Evolutionary conservation across 2,329 filamentous ascomycete genomes (phyloP).

Genomic region (Torrubiella hemipterigena): DNA sequence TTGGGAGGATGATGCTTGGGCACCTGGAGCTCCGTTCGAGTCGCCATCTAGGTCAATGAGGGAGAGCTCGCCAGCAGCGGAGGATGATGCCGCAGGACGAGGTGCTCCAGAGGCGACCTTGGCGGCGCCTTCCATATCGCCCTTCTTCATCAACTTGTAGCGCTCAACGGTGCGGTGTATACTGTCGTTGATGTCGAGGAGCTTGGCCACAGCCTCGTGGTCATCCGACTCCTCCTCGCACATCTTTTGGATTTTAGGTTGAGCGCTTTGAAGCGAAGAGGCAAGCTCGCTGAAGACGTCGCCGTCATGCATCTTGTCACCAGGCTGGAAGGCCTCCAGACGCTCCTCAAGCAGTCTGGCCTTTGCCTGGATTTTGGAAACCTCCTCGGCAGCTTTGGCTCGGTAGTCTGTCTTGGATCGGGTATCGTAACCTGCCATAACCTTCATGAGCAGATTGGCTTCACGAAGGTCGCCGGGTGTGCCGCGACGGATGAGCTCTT

Average conservation of each 20-base stretch:
- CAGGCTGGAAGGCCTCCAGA: constrained; percentile 69
- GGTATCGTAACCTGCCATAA: constrained; percentile 97
- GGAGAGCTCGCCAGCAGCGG: constrained; percentile 60
- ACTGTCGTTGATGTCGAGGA: constrained; percentile 96
- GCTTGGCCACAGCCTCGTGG: constrained; percentile 85
- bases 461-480: constrained; percentile 90
- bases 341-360: constrained; percentile 86
- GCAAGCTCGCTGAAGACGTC: constrained; percentile 76
- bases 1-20: constrained; percentile 28
- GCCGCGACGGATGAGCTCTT: constrained; percentile 88
- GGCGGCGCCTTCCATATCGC: constrained; percentile 72
- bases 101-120: constrained; percentile 72
- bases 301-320: constrained; percentile 62
- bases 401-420: constrained; percentile 94
- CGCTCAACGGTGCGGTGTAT: constrained; percentile 94
- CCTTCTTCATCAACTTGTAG: constrained; percentile 93
- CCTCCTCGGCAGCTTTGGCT: constrained; percentile 92
- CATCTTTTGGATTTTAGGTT: constrained; percentile 99
- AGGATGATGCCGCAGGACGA: constrained; percentile 17
- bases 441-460: constrained; percentile 95
- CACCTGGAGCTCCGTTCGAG: constrained; percentile 19
- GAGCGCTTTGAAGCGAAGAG: constrained; percentile 77
- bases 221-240: constrained; percentile 98
- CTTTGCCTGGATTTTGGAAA: constrained; percentile 91
- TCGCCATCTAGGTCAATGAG: constrained; percentile 81